Evolutionary conservation across 129 eudicot genomes (phyloP), one percentile per base, ranked within the genome.

Genomic region (Lonicera japonica): DNA sequence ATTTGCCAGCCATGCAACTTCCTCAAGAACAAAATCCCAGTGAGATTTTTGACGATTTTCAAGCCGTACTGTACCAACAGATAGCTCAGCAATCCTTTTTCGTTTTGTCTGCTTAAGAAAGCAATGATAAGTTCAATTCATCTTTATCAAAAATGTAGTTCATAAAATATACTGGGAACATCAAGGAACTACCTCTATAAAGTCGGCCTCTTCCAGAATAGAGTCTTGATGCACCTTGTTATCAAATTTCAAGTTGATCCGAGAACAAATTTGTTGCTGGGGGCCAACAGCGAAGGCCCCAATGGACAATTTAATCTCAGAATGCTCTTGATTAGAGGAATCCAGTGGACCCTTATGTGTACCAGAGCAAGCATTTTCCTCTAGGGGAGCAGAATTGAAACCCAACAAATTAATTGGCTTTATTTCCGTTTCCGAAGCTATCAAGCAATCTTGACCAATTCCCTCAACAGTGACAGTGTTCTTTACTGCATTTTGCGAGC

Each of bases 1-100:
- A 77, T 94, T 94, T 50, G 99, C 99, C 80, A 88, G 41, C 99
- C 99, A 94, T 57, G 87, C 73, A 92, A 94, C 88, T 77, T 94
- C 99, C 72, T 88, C 99, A 48, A 94, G 87, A 14, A 94, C 99
- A 75, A 80, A 85, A 74, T 80, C 87, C 99, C 99, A 85, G n/a
- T 83, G 92, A 63, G 95, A 80, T 75, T 88, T 88, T 38, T n/a
- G 68, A 39, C 69, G 86, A 68, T 45, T 69, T 61, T 76, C 82
- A 21, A 18, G 52, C 9, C 80, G 79, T 47, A 68, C 54, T 5
- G 65, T 68, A 63, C 69, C 77, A 74, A 60, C 65, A 40, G 95
- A 92, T 66, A 92, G 75, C 70, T 85, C 96, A 21, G 84, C 84
- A 39, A 92, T 87, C 71, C 95, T 82, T 70, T 92, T 82, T 53